Evolutionary conservation across 768 basidiomycete species (phyloP).

Genomic region (Hygrophoropsis aurantiaca): DNA sequence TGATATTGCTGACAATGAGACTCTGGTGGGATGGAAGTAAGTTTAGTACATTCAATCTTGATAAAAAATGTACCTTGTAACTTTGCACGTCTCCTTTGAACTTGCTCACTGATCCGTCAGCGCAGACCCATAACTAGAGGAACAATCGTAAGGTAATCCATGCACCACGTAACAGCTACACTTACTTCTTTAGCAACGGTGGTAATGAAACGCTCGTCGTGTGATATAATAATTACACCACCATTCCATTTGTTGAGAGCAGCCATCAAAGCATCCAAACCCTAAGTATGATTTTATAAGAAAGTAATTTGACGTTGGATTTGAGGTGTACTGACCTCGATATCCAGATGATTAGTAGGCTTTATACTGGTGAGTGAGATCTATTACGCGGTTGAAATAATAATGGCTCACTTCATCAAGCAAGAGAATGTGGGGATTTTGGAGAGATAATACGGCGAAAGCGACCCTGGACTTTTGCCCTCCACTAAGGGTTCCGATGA

Average conservation of each 20-base stretch:
- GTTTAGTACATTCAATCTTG: background rate
- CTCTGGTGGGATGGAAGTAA: constrained; percentile 46
- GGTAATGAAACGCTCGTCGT: constrained; percentile 95
- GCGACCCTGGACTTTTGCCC: constrained; percentile 97
- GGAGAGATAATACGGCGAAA: constrained; percentile 83
- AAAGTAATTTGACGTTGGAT: constrained; percentile 2
- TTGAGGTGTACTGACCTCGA: constrained; percentile 53
- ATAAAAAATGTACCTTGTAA: constrained; percentile 67
- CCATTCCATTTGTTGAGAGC: constrained; percentile 83
- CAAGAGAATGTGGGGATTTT: constrained; percentile 87
- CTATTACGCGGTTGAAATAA: too few species aligned
- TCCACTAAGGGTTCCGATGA: constrained; percentile 89
- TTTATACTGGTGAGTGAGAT: constrained; percentile 21
- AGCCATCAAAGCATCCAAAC: constrained; percentile 91
- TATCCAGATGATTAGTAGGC: constrained; percentile 97
- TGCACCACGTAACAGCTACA: background rate
- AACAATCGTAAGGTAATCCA: constrained; percentile 10
- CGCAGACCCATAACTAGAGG: constrained; percentile 87
- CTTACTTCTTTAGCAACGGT: constrained; percentile 79
- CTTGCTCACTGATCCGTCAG: constrained; percentile 75
- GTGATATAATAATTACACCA: constrained; percentile 89
- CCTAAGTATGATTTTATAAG: constrained; percentile 45
- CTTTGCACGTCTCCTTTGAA: constrained; percentile 89
- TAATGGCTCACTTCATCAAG: constrained; percentile 79
- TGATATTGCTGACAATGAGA: constrained; percentile 73